phyloP scores from a whole-genome alignment of 257 asterid species.

The Nicotiana sylvestris region DNA sequence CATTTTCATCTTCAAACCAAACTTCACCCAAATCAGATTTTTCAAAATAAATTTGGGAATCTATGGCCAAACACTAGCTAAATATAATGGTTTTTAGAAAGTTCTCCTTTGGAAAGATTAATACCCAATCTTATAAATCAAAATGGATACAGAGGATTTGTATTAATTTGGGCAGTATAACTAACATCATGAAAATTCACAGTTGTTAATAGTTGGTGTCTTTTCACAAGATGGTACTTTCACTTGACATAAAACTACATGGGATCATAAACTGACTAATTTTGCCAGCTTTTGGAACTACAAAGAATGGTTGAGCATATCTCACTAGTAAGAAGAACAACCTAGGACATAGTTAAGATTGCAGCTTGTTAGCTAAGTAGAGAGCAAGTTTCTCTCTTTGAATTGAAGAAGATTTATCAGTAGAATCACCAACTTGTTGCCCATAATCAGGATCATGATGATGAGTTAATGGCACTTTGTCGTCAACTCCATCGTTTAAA shows the following conservation, averaged over 20 bases:
- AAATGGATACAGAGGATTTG: no score
- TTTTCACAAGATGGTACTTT: not conserved
- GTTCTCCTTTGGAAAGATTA: no score
- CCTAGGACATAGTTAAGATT: not conserved
- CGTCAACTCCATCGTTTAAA: slow-evolving; percentile 15
- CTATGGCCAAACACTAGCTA: no score
- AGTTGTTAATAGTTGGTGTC: not conserved
- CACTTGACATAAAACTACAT: not conserved
- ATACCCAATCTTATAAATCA: no score
- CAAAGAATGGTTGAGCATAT: slow-evolving; percentile 7
- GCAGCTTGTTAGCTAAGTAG: slow-evolving; percentile 15
- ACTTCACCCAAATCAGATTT: no score
- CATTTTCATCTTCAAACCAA: no score
- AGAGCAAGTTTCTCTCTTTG: slow-evolving; percentile 30
- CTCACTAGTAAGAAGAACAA: not conserved
- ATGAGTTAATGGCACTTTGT: not conserved
- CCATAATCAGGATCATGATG: slow-evolving; percentile 5
- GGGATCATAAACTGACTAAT: not conserved
- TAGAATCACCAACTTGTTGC: not conserved
- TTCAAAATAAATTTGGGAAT: no score
- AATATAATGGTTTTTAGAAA: no score
- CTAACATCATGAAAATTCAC: not conserved
- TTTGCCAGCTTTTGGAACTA: slow-evolving; percentile 6
- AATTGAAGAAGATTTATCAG: not conserved
- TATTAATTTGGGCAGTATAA: not conserved